phyloP scores from a whole-genome alignment of 768 basidiomycete species.

The Asterophora lycoperdoides region DNA sequence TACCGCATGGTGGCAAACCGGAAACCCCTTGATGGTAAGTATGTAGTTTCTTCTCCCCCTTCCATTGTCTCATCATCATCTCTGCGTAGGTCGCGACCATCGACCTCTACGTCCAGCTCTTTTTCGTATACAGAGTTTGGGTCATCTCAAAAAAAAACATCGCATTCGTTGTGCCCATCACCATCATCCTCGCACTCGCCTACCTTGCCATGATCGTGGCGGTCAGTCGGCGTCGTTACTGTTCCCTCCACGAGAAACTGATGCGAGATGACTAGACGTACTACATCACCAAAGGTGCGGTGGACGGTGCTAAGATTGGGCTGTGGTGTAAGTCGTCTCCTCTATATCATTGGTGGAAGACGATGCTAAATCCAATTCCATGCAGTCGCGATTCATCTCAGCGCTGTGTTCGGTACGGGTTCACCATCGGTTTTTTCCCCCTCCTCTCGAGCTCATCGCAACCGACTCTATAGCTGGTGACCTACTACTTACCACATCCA shows the following conservation, averaged over 20 bases:
- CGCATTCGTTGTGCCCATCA: conserved; percentile 22
- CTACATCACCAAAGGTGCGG: conserved; percentile 20
- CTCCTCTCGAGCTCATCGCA: neutral
- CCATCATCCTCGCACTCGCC: conserved; percentile 22
- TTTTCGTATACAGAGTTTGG: conserved; percentile 28
- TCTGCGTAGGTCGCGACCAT: conserved; percentile 26
- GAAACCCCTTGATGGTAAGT: conserved; percentile 27
- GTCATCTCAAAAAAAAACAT: conserved; percentile 22
- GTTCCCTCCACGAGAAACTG: neutral
- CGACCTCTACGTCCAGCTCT: conserved; percentile 29
- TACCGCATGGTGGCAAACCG: conserved; percentile 30
- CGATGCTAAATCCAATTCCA: neutral
- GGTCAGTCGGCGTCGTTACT: conserved; percentile 16
- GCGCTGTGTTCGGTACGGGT: conserved; percentile 23
- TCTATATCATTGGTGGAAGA: neutral
- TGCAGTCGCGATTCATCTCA: conserved; percentile 26
- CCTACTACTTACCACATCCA: conserved; percentile 22
- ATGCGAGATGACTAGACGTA: conserved; percentile 20
- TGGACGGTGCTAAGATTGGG: conserved; percentile 13
- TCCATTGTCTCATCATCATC: neutral
- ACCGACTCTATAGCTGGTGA: conserved; percentile 23
- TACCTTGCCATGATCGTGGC: conserved; percentile 23
- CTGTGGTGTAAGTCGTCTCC: conserved; percentile 26
- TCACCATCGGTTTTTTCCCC: neutral
- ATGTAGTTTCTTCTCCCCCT: neutral